phyloP scores from a whole-genome alignment of 2,329 filamentous ascomycete genomes.

The Escovopsis weberi region DNA sequence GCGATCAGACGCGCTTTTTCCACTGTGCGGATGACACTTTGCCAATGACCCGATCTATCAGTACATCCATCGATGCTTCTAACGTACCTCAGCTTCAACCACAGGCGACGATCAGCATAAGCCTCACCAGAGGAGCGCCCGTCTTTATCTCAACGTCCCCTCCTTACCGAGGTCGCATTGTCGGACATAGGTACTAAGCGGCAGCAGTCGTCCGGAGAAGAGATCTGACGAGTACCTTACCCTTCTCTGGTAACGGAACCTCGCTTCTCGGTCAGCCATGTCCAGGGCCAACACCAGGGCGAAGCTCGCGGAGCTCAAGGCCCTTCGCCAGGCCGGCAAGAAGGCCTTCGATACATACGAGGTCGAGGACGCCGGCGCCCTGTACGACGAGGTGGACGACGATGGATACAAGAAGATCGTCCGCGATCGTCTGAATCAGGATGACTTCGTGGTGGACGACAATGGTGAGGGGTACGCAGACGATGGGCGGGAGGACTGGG shows the following conservation, averaged over 20 bases:
- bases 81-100: not conserved
- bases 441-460: slow-evolving; percentile 98
- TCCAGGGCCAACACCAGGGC: slow-evolving; percentile 26
- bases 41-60: not conserved
- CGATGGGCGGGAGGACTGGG: slow-evolving; percentile 91
- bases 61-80: not conserved
- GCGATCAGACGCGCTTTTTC: slow-evolving; percentile 6
- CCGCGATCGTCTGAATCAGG: slow-evolving; percentile 71
- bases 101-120: not conserved
- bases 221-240: slow-evolving; percentile 1
- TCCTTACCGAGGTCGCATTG: no score
- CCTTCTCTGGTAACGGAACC: not conserved
- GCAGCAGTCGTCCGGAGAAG: no score
- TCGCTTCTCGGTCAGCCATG: slow-evolving; percentile 13
- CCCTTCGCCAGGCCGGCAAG: slow-evolving; percentile 77
- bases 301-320: slow-evolving; percentile 64
- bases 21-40: not conserved
- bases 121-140: not conserved
- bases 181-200: no score
- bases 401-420: slow-evolving; percentile 96
- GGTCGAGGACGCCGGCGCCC: slow-evolving; percentile 64
- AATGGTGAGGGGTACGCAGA: slow-evolving; percentile 95
- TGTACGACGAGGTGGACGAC: slow-evolving; percentile 96
- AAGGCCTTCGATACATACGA: slow-evolving; percentile 80
- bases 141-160: not conserved